Conservation (phyloP, 2,329 filamentous ascomycete species). For the Pleomassaria siparia region DNA sequence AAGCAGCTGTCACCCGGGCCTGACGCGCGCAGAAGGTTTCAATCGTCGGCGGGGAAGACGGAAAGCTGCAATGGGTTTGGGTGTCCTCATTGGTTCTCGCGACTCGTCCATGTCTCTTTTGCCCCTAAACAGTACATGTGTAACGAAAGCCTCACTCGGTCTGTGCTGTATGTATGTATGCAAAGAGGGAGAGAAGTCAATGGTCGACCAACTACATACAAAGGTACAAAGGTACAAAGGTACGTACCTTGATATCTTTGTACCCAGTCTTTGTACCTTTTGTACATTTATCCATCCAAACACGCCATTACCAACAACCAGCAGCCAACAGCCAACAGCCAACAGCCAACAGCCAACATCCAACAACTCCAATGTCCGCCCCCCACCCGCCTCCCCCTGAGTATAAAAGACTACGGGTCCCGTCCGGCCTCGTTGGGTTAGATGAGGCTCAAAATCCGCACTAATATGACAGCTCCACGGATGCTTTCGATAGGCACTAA, state of each 20-base stretch:
- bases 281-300: conserved; percentile 4
- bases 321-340: too few species aligned
- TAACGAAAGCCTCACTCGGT: conserved; percentile 8
- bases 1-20: conserved; percentile 8
- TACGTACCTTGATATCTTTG: conserved; percentile 8
- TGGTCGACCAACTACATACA: too few species aligned
- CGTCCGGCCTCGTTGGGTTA: too few species aligned
- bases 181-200: too few species aligned
- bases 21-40: conserved; percentile 14
- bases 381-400: too few species aligned
- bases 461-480: too few species aligned
- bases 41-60: conserved; percentile 4
- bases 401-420: too few species aligned
- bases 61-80: not conserved
- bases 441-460: too few species aligned
- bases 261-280: conserved; percentile 8
- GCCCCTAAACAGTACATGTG: conserved; percentile 17
- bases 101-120: conserved; percentile 13
- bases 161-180: conserved; percentile 2
- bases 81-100: conserved; percentile 12
- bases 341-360: too few species aligned
- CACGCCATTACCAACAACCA: not conserved
- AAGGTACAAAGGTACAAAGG: too few species aligned
- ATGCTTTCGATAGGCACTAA: too few species aligned
- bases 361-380: too few species aligned